Evolutionary conservation across 1,139 yeast species (phyloP).

Genomic region (Sugiyamaella novakii): DNA sequence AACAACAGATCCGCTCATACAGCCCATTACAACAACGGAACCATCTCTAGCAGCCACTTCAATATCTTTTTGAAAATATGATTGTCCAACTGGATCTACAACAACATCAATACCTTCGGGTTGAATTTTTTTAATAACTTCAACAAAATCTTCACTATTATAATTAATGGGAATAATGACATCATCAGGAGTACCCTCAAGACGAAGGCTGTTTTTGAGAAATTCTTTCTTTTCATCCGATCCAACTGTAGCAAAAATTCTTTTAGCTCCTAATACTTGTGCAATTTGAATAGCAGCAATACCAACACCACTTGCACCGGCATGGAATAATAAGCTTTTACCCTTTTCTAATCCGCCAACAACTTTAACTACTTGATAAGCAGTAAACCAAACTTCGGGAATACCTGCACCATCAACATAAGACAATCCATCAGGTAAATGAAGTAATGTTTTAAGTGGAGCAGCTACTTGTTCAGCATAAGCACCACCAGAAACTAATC

Average conservation of each 20-base stretch:
- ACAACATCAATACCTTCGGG: constrained; percentile 39
- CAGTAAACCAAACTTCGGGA: constrained; percentile 45
- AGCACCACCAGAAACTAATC: constrained; percentile 44
- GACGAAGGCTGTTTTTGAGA: constrained; percentile 25
- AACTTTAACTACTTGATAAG: constrained; percentile 39
- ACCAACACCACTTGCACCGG: constrained; percentile 44
- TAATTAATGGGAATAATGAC: constrained; percentile 40
- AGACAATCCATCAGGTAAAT: constrained; percentile 34
- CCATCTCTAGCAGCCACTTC: constrained; percentile 37
- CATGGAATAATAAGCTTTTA: constrained; percentile 40
- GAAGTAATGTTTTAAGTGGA: constrained; percentile 33
- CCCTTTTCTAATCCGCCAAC: constrained; percentile 38
- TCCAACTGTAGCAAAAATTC: constrained; percentile 42
- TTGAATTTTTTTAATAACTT: constrained; percentile 31
- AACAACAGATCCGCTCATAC: constrained; percentile 34
- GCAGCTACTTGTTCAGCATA: constrained; percentile 43
- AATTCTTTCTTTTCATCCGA: constrained; percentile 35
- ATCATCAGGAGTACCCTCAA: constrained; percentile 29
- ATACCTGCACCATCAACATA: constrained; percentile 40
- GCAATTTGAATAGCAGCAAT: constrained; percentile 44
- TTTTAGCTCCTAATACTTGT: constrained; percentile 41
- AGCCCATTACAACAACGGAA: constrained; percentile 37
- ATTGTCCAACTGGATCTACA: constrained; percentile 43
- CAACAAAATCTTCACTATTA: constrained; percentile 33
- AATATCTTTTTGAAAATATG: constrained; percentile 34